Evolutionary conservation across 306 rosid species (phyloP).

Genomic region (Glycine tomentella): DNA sequence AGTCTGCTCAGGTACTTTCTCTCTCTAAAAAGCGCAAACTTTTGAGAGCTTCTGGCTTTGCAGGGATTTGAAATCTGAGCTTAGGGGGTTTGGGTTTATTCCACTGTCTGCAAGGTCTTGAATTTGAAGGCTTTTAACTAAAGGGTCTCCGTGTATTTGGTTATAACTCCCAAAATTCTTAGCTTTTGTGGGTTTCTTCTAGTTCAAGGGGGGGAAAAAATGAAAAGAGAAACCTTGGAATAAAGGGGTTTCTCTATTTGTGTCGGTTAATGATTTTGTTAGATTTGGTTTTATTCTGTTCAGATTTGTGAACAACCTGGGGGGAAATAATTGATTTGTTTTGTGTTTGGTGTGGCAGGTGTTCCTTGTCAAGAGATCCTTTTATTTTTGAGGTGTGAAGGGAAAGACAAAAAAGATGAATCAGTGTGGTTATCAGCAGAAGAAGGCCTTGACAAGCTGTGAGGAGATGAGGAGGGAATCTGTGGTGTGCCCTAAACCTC

Average conservation of each 20-base stretch:
- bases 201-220: background rate
- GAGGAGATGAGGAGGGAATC: slow-evolving; percentile 81
- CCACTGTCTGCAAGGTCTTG: background rate
- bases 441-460: slow-evolving; percentile 69
- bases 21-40: background rate
- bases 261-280: slow-evolving; percentile 5
- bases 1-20: slow-evolving; percentile 61
- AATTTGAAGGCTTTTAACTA: background rate
- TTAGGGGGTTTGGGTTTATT: background rate
- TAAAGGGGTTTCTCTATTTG: slow-evolving; percentile 23
- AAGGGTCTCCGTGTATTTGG: slow-evolving; percentile 31
- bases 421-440: slow-evolving; percentile 69
- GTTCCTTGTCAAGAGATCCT: slow-evolving; percentile 59
- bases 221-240: too few species aligned
- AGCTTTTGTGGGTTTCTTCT: background rate
- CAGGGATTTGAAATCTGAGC: background rate
- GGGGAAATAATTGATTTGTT: background rate
- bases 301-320: background rate
- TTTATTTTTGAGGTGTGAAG: slow-evolving; percentile 23
- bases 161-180: background rate
- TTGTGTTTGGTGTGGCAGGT: slow-evolving; percentile 51
- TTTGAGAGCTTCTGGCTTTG: background rate
- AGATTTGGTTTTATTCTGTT: slow-evolving; percentile 37
- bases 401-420: slow-evolving; percentile 55
- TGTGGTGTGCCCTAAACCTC: slow-evolving; percentile 90